A percentile compares a stretch with the other conserved stretches of the same genome.
Conservation (phyloP, 2,329 filamentous ascomycete species). For the Exophiala phaeomuriformis region DNA sequence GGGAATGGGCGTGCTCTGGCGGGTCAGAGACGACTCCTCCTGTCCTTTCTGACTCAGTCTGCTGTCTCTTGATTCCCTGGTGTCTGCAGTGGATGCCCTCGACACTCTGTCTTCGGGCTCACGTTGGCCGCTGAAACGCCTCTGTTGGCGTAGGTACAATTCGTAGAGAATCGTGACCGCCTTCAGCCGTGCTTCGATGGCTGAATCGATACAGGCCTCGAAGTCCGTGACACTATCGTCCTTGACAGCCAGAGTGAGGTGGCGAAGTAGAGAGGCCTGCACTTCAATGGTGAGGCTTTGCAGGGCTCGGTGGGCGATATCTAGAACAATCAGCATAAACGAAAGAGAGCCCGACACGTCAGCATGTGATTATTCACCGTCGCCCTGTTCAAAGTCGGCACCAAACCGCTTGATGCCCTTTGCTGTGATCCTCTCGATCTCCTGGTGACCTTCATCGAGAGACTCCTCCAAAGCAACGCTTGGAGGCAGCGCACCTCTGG, state of each 20-base stretch:
- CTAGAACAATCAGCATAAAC: neutral
- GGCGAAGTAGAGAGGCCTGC: conserved; percentile 10
- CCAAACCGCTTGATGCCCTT: conserved; percentile 14
- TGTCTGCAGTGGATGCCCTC: neutral
- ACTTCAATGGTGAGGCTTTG: conserved; percentile 18
- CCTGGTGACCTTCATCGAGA: conserved; percentile 13
- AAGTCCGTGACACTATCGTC: conserved; percentile 14
- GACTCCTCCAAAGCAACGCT: conserved; percentile 14
- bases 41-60: neutral
- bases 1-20: neutral
- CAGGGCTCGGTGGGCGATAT: conserved; percentile 17
- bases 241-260: conserved; percentile 11
- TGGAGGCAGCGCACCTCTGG: conserved; percentile 9
- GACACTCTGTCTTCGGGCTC: conserved; percentile 2
- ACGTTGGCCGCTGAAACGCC: conserved; percentile 3
- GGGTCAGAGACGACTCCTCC: neutral
- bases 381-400: conserved; percentile 12
- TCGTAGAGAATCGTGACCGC: conserved; percentile 18
- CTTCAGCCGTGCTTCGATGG: conserved; percentile 11
- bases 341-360: neutral
- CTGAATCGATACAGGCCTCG: conserved; percentile 11
- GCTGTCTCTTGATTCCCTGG: neutral
- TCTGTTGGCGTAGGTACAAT: conserved; percentile 17
- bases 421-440: conserved; percentile 17
- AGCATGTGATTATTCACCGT: conserved; percentile 4